A percentile compares a stretch with the other conserved stretches of the same genome.
Conservation (phyloP, 2,329 filamentous ascomycete species). For the Colletotrichum lini region DNA sequence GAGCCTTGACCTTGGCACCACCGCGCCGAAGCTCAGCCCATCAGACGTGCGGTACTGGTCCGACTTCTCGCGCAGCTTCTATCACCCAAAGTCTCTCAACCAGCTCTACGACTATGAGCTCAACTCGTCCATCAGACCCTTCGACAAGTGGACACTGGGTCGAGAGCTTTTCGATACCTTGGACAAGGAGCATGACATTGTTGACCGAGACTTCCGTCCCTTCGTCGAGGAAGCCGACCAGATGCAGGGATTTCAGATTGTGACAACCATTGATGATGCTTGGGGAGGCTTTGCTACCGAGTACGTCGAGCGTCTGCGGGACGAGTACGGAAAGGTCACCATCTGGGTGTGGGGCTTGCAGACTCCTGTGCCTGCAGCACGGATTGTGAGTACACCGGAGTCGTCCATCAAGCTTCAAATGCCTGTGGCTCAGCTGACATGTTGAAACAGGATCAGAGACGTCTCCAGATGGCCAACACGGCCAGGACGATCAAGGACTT, state of each 20-base stretch:
- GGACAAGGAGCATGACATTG: conserved; percentile 85
- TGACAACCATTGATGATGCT: conserved; percentile 80
- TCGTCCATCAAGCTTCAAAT: neutral
- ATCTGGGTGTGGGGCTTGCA: conserved; percentile 92
- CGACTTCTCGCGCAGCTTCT: conserved; percentile 94
- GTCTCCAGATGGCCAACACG: conserved; percentile 79
- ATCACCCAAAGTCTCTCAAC: conserved; percentile 88
- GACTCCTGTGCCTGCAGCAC: conserved; percentile 59
- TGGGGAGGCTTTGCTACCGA: conserved; percentile 84
- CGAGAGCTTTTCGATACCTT: conserved; percentile 81
- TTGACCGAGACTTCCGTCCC: conserved; percentile 90
- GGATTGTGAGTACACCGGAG: conserved; percentile 18
- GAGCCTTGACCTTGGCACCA: conserved; percentile 79
- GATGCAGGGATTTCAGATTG: conserved; percentile 87
- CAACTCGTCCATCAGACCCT: conserved; percentile 84
- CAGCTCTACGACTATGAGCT: conserved; percentile 91
- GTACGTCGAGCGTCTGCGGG: conserved; percentile 83
- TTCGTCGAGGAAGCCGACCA: conserved; percentile 96
- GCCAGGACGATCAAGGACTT: conserved; percentile 80
- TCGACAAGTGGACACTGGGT: conserved; percentile 82
- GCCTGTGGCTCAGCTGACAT: neutral
- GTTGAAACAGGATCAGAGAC: conserved; percentile 66
- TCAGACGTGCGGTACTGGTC: conserved; percentile 94
- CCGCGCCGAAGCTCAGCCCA: conserved; percentile 74
- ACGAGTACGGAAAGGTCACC: conserved; percentile 90